Conservation (phyloP, 192 early-diverging fungal genomes). For the Allomyces macrogynus region DNA sequence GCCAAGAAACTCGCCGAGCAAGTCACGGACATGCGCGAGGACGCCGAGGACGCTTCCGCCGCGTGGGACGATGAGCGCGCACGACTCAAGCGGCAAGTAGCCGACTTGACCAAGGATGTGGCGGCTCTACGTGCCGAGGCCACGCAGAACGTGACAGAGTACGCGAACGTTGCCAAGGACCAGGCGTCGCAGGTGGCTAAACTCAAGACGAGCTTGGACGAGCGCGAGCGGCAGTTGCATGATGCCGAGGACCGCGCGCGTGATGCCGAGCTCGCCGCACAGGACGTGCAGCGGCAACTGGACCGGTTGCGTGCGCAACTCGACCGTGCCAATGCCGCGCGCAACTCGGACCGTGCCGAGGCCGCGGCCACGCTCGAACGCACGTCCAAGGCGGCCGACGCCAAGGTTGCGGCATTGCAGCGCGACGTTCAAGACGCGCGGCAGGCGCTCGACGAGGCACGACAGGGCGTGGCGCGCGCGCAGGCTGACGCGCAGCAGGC, state of each 20-base stretch:
- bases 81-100: slow-evolving; percentile 3
- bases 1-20: no score
- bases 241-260: background rate
- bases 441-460: slow-evolving; percentile 5
- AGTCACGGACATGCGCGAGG: background rate
- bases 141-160: background rate
- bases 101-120: background rate
- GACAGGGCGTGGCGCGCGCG: slow-evolving; percentile 3
- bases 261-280: background rate
- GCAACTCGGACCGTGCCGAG: slow-evolving; percentile 5
- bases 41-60: background rate
- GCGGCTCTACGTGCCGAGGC: background rate
- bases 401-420: slow-evolving; percentile 1
- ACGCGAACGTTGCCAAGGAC: background rate
- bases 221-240: background rate
- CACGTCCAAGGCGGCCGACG: background rate
- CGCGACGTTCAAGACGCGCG: slow-evolving; percentile 5
- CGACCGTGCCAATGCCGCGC: background rate
- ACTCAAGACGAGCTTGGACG: slow-evolving; percentile 1
- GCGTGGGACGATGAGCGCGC: background rate
- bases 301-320: slow-evolving; percentile 2
- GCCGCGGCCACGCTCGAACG: slow-evolving; percentile 4
- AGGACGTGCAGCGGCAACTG: slow-evolving; percentile 5
- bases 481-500: slow-evolving; percentile 4
- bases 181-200: slow-evolving; percentile 5